Evolutionary conservation across 768 basidiomycete genomes (phyloP).

Genomic region (Russula vinacea): DNA sequence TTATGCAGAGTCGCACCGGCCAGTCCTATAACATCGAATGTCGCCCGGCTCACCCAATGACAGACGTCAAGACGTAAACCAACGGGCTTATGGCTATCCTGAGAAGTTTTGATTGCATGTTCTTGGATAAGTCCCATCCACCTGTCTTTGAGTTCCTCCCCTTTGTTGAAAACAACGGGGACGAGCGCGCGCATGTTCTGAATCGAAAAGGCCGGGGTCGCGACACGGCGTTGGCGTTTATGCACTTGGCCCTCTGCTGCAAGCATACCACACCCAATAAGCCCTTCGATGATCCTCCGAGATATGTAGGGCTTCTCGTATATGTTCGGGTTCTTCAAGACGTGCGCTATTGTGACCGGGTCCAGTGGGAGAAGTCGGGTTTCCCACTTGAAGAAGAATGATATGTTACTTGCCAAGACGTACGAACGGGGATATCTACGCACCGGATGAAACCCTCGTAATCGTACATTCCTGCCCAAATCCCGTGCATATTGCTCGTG

Average conservation of each 20-base stretch:
- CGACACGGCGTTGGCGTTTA: conserved; percentile 75
- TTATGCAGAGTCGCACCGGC: conserved; percentile 50
- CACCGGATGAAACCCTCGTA: conserved; percentile 67
- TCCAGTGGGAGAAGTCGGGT: conserved; percentile 79
- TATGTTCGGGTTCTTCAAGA: conserved; percentile 65
- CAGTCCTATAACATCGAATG: conserved; percentile 89
- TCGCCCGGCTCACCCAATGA: conserved; percentile 77
- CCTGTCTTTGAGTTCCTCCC: conserved; percentile 54
- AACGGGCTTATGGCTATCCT: conserved; percentile 15
- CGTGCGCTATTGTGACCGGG: conserved; percentile 66
- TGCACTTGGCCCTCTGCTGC: conserved; percentile 75
- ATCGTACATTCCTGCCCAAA: conserved; percentile 68
- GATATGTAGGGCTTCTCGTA: conserved; percentile 87
- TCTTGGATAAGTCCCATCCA: conserved; percentile 53
- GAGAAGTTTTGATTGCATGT: conserved; percentile 31
- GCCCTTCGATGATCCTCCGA: conserved; percentile 63
- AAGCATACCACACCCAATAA: conserved; percentile 83
- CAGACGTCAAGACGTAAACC: conserved; percentile 62
- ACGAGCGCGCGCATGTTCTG: conserved; percentile 71
- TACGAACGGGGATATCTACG: conserved; percentile 34
- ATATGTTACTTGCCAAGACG: background rate
- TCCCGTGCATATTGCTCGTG: conserved; percentile 46
- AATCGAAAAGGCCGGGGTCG: conserved; percentile 72
- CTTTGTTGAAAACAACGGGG: conserved; percentile 70
- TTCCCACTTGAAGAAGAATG: conserved; percentile 54